Conservation (phyloP, 176 grass and related monocot species). For the Musa itinerans region DNA sequence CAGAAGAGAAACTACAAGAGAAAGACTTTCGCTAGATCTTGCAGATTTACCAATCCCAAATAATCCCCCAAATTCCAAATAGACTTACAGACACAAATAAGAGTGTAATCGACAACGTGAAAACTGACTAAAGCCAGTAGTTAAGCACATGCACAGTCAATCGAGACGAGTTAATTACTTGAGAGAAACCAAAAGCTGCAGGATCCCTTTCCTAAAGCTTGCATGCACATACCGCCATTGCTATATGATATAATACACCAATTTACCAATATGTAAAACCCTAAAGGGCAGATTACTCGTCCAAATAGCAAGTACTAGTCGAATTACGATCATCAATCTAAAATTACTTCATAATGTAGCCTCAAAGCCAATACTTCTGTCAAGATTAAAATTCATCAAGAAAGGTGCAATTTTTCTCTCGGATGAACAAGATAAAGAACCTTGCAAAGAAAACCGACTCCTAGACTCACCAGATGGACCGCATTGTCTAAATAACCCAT, state of each 20-base stretch:
- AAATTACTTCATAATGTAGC: neutral
- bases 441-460: neutral
- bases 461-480: neutral
- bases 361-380: neutral
- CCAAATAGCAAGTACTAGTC: neutral
- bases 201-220: neutral
- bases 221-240: neutral
- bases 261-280: neutral
- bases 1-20: too few species aligned
- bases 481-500: neutral
- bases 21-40: too few species aligned
- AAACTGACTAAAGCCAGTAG: too few species aligned
- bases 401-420: neutral
- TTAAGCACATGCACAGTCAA: too few species aligned
- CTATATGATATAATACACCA: too few species aligned
- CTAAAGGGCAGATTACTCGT: neutral
- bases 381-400: neutral
- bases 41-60: too few species aligned
- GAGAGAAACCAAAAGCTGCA: neutral
- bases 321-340: neutral
- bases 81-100: too few species aligned
- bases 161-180: neutral
- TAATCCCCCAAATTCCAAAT: too few species aligned
- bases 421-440: neutral
- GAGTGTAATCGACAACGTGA: too few species aligned